Conservation (phyloP, 257 asterid species). For the Gardenia jasminoides region DNA sequence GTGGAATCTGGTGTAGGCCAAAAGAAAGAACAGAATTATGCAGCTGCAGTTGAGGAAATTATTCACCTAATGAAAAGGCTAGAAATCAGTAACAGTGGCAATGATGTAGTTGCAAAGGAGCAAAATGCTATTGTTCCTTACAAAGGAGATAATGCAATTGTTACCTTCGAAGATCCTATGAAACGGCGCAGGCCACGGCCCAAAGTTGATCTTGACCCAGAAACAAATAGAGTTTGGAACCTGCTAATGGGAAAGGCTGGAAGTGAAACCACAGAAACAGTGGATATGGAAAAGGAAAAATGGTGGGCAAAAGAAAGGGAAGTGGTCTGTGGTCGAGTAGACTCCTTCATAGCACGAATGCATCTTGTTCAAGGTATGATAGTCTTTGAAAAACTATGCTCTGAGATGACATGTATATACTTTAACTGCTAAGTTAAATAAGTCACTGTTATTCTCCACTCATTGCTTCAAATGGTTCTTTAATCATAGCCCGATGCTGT, state of each 20-base stretch:
- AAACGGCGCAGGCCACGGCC: slow-evolving; percentile 66
- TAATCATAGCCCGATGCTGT: background rate
- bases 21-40: slow-evolving; percentile 23
- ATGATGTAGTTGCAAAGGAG: slow-evolving; percentile 25
- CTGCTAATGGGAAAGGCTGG: slow-evolving; percentile 77
- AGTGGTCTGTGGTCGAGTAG: slow-evolving; percentile 75
- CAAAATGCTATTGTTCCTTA: slow-evolving; percentile 69
- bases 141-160: slow-evolving; percentile 52
- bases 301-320: slow-evolving; percentile 89
- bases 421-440: background rate
- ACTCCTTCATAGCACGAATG: slow-evolving; percentile 89
- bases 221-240: slow-evolving; percentile 82
- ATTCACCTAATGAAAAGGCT: slow-evolving; percentile 40
- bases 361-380: slow-evolving; percentile 89
- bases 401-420: background rate
- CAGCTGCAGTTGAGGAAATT: slow-evolving; percentile 42
- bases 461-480: background rate
- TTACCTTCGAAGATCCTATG: slow-evolving; percentile 50
- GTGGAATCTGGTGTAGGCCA: slow-evolving; percentile 45
- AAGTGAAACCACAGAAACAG: slow-evolving; percentile 50
- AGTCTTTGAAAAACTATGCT: background rate
- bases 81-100: slow-evolving; percentile 32
- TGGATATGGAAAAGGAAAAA: slow-evolving; percentile 56
- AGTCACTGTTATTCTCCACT: background rate
- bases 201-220: slow-evolving; percentile 90